Base-by-base conservation (phyloP, 2,329 filamentous ascomycete genomes). In the Phialocephala subalpina region DNA sequence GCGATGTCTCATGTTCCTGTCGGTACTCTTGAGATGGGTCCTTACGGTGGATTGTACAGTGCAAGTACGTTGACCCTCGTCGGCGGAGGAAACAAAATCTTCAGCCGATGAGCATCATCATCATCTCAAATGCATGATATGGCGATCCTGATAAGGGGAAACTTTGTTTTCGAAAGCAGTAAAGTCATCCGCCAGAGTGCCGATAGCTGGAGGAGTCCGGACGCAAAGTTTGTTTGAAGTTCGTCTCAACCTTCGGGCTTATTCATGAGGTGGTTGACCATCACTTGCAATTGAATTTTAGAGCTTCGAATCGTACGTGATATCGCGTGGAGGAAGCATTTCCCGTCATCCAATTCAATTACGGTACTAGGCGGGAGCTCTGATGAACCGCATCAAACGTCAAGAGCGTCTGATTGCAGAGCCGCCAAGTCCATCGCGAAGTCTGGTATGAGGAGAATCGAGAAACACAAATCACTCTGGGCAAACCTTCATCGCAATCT, bases 201-300 rank as follows among this genome's bases (percentile, higher is more conserved):
- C 20, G 18, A 29, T 12, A 27, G 18, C 5, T 53, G 27, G 27
- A 22, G 49, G 14, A 29, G 22, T 29, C 49, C 49, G 27, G 27
- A 53, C 12, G 49, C 25, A 22, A 33, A 33, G 14, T 29, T 53
- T n/a, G 49, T 53, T 53, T 53, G 49, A 53, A 53, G 27, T 27
- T 53, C 49, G 49, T 53, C 49, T 53, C 49, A 53, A 53, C 14
- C 25, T 53, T 53, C 22, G 29, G 49, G 27, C 49, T 33, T 33
- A 27, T 29, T 42, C 22, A 33, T 53, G 27, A 53, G 1, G 49
- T 16, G 1, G 49, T 53, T 22, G 45, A 49, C 49, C 12, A 16
- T 29, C 27, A 33, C 49, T 53, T 33, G 1, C 12, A 29, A 29
- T 6, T 53, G 3, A 29, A 18, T 14, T 29, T 53, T 29, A 33